Evolutionary conservation across 179 eudicot species (phyloP), one percentile per base, ranked within the genome.

Genomic region (Pouteria campechiana): DNA sequence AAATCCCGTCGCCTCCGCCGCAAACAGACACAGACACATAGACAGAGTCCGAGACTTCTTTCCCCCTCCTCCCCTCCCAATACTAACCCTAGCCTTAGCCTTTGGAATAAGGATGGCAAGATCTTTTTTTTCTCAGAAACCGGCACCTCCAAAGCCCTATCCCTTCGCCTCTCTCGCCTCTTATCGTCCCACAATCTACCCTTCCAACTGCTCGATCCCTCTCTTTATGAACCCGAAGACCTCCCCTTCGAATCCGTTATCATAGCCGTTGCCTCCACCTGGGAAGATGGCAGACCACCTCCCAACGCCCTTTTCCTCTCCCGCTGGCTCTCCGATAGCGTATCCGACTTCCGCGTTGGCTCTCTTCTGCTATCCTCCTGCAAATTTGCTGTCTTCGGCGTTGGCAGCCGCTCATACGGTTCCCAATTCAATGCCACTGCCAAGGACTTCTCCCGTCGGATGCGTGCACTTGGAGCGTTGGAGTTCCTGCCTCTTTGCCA

Each of bases 161-260:
- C 98, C 16, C 58, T 48, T n/a, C 76, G 88, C 32, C 87, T 90
- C 14, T 69, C 60, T 57, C 46, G 47, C 27, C 50, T 70, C 15
- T 54, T 87, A 23, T 29, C 58, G 3, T 50, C 68, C 4, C 73
- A 61, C 19, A 54, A 29, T 21, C 28, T 86, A 36, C 12, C 25
- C 1, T 76, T 86, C 60, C 90, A 82, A 22, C 67, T 87, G 7
- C 17, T 90, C 27, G 79, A 82, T 44, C 82, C 78, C 5, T 44
- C 64, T 8, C 64, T 59, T 37, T 90, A 79, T 53, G 98, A 90
- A 58, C 98, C 98, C 6, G 98, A 90, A 54, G 96, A 90, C 48
- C 54, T 90, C 4, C 59, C 65, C 1, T 72, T 58, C 12, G 98
- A 90, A 52, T 64, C 49, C 3, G 48, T 77, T 7, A 81, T 90